Evolutionary conservation across 352 stramenopile species (phyloP), one percentile per base, ranked within the genome.

Genomic region (Phytophthora pseudosyringae): DNA sequence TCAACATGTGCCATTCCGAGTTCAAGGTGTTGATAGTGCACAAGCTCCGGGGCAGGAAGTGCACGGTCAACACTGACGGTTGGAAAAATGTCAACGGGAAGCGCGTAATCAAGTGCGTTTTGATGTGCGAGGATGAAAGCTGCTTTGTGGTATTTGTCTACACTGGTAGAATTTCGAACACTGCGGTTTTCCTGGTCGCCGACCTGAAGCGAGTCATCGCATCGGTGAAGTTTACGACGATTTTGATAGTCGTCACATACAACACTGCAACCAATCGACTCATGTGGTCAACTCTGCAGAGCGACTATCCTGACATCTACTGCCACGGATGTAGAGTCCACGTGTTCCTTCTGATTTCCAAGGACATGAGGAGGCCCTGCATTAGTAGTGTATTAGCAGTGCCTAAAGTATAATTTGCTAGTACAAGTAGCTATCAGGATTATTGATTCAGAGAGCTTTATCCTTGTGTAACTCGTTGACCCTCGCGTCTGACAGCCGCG

Each of bases 321-420:
- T 57, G 47, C 8, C 49, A 57, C 35, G 49, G 33, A 0, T 57
- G 49, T n/a, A 46, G 38, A 10, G 35, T 10, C 8, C 49, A 57
- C 36, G 35, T 25, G 5, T 8, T 57, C 0, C 35, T 38, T 36
- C 13, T 47, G 10, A 13, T 38, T 36, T 35, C 36, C 6, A 57
- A 57, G 35, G 49, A 57, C 13, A 32, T 33, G 11, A 11, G n/a
- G 9, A n/a, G n/a, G n/a, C n/a, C n/a, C n/a, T n/a, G n/a, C n/a
- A n/a, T n/a, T n/a, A n/a, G n/a, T n/a, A n/a, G n/a, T n/a, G n/a
- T n/a, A n/a, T n/a, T n/a, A n/a, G n/a, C n/a, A n/a, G n/a, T n/a
- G n/a, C n/a, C n/a, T n/a, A n/a, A n/a, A n/a, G n/a, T n/a, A n/a
- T n/a, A n/a, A n/a, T n/a, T n/a, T n/a, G n/a, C n/a, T n/a, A n/a